phyloP scores from a whole-genome alignment of 2,329 filamentous ascomycete species.

The Arachnomyces sp. region DNA sequence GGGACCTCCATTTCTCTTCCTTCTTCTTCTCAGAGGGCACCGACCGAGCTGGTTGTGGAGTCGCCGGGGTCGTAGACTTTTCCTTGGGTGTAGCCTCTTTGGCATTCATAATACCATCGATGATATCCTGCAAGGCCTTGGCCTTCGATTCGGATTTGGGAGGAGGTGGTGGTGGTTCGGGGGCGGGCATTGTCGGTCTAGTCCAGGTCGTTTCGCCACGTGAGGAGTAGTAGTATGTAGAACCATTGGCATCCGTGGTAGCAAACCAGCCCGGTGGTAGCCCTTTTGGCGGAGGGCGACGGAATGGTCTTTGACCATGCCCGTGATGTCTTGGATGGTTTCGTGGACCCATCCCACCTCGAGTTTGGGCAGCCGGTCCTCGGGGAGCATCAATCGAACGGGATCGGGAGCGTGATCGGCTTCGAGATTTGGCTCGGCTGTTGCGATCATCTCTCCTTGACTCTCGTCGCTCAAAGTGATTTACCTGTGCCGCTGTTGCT shows the following conservation, averaged over 20 bases:
- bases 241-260: slow-evolving; percentile 60
- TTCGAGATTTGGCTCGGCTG: slow-evolving; percentile 41
- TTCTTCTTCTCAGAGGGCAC: slow-evolving; percentile 43
- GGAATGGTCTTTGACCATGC: slow-evolving; percentile 49
- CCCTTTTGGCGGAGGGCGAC: slow-evolving; percentile 35
- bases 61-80: slow-evolving; percentile 52
- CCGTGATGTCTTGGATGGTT: slow-evolving; percentile 53
- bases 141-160: slow-evolving; percentile 64
- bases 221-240: slow-evolving; percentile 78
- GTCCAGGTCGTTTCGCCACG: slow-evolving; percentile 75
- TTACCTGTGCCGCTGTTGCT: slow-evolving; percentile 45
- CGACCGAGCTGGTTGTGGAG: slow-evolving; percentile 55
- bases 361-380: slow-evolving; percentile 37
- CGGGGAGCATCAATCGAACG: slow-evolving; percentile 38
- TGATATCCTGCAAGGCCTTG: slow-evolving; percentile 73
- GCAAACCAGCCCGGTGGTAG: slow-evolving; percentile 83
- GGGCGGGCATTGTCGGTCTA: slow-evolving; percentile 62
- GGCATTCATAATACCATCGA: slow-evolving; percentile 71
- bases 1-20: slow-evolving; percentile 44
- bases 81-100: slow-evolving; percentile 50
- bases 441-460: slow-evolving; percentile 42
- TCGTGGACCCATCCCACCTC: slow-evolving; percentile 52
- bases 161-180: slow-evolving; percentile 49
- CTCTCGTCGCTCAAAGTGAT: slow-evolving; percentile 56
- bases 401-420: slow-evolving; percentile 44